Evolutionary conservation across 179 eudicot genomes (phyloP), one percentile per base, ranked within the genome.

Genomic region (Silene noctiflora): DNA sequence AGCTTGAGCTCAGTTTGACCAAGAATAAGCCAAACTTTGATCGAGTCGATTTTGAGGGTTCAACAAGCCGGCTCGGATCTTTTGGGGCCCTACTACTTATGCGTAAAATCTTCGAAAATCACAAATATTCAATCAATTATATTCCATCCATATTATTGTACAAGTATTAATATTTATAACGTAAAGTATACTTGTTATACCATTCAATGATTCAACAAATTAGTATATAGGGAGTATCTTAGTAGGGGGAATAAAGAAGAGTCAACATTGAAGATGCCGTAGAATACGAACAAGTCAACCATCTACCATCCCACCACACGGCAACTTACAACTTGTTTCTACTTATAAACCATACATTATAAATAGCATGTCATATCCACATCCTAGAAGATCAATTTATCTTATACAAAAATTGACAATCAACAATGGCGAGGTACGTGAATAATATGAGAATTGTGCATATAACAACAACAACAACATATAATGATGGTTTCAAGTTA

Each of bases 381-480:
- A 48, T 51, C 17, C 17, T 12, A 16, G 58, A 51, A 6, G 5
- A 4, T 0, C 6, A 14, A 3, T 24, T 17, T 25, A 71, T 25
- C 29, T 35, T 12, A 42, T 20, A 42, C 56, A 20, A 39, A 7
- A 7, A 39, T 17, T 35, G 44, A 55, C 33, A 29, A 33, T 0
- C 11, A 17, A 73, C 13, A n/a, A 74, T 78, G 77, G 74, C 29
- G 35, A 79, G 81, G 20, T 42, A 74, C 7, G 59, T 67, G 25
- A 55, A 46, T 66, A 12, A 74, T 12, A 67, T 59, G 39, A 55
- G 61, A 39, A n/a, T 19, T 58, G 5, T 20, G 16, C 39, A 35
- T 48, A 8, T 51, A 14, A 25, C n/a, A 71, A 27, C 29, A 14
- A 25, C n/a, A 71, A 27, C 29, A 27, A 71, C 29, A 0, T 56